Evolutionary conservation across 805 yeast genomes (phyloP), one percentile per base, ranked within the genome.

Genomic region (Komagataella populi): DNA sequence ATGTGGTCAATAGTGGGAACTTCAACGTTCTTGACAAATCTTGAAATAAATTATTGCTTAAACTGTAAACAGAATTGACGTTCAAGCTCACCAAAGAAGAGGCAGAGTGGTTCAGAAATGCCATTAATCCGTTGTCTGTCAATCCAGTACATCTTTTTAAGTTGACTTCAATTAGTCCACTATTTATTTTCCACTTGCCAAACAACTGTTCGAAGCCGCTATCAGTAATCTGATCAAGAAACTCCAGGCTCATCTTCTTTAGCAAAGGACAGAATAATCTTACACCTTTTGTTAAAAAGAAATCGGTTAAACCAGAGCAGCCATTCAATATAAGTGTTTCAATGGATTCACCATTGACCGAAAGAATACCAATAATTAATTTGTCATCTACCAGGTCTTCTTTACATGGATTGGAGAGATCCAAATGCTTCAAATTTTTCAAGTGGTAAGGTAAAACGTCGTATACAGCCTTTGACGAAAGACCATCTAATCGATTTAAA

Each of bases 331-430:
- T 71, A 30, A 93, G 68, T 1, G 74, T 62, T 46, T 70, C 70
- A 48, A 93, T 66, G 2, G 80, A 70, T 10, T 76, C 74, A 5
- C 96, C 95, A 36, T 80, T 72, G 6, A 72, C 70, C 0, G 83
- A 74, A 23, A 89, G 59, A 0, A 87, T 63, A 50, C 78, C 80
- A 23, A 81, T 72, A 6, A 91, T 49, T 14, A 80, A 68, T 20
- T 84, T 86, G 64, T 89, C 95, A 24, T 77, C 75, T 1, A 87
- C 71, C 43, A 85, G 70, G 7, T 80, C 82, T 55, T 81, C 88
- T 46, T 72, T 72, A 50, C 72, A 70, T 1, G 96, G 95, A 54
- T 82, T 78, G 16, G 87, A 74, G 0, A 93, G 64, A 54, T 84
- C 89, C 47, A 90, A 64, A 18, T 73, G 71, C 46, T 74, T 71